Conservation (phyloP, 2,329 filamentous ascomycete genomes). For the Fusarium nodosum region DNA sequence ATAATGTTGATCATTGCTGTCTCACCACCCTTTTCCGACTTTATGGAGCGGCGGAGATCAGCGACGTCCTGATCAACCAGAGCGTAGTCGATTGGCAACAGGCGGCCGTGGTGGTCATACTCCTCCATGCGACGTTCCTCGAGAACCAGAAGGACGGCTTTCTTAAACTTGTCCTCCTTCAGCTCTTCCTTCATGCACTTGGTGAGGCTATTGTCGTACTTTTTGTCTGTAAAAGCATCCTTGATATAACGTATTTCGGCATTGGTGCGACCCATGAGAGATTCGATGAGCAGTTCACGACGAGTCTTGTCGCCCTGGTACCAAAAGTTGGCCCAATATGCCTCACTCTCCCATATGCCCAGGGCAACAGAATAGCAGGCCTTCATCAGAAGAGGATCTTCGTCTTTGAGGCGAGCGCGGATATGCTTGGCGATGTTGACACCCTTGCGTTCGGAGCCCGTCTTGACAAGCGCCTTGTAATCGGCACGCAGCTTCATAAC, state of each 20-base stretch:
- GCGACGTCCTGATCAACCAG: conserved; percentile 79
- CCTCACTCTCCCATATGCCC: conserved; percentile 91
- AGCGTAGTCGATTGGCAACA: conserved; percentile 68
- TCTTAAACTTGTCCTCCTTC: conserved; percentile 96
- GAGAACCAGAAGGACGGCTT: conserved; percentile 84
- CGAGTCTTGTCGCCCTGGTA: conserved; percentile 90
- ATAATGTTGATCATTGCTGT: conserved; percentile 89
- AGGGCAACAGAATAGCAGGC: conserved; percentile 91
- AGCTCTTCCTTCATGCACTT: conserved; percentile 93
- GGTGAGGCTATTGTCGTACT: conserved; percentile 84
- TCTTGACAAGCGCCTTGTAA: conserved; percentile 92
- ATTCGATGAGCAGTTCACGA: conserved; percentile 91
- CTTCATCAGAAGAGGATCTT: conserved; percentile 84
- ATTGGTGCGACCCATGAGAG: conserved; percentile 90
- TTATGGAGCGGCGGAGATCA: conserved; percentile 75
- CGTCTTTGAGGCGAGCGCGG: conserved; percentile 79
- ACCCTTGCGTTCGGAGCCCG: conserved; percentile 77
- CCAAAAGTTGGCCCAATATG: conserved; percentile 98
- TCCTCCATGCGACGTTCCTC: conserved; percentile 90
- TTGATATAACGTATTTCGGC: conserved; percentile 90
- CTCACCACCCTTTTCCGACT: conserved; percentile 85
- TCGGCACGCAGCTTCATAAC: conserved; percentile 86
- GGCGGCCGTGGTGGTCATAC: conserved; percentile 72
- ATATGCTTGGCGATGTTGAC: conserved; percentile 91
- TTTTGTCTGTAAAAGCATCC: conserved; percentile 89